These are phyloP conservation scores for Salvia rosmarinus DNA, from an alignment of 257 asterid species.

Conservation along the genomic window DNA sequence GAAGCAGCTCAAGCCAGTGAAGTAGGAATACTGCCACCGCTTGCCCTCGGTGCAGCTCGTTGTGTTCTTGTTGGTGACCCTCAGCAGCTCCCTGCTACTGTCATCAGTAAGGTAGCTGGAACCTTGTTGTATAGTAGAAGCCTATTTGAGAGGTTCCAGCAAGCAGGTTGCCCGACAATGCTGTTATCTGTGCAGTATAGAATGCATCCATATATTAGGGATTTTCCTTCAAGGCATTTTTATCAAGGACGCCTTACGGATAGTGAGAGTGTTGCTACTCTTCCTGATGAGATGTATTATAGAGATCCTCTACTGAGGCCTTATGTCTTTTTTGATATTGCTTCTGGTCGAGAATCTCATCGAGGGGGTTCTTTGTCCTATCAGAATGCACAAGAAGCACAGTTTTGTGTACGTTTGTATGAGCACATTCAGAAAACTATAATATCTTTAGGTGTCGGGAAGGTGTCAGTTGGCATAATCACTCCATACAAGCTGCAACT, in stretches of 20 bases:
- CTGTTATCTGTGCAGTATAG: constrained; percentile 91
- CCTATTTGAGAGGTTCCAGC: constrained; percentile 97
- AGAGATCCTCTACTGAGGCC: constrained; percentile 83
- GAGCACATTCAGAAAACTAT: constrained; percentile 82
- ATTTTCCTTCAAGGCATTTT: constrained; percentile 93
- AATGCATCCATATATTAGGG: constrained; percentile 96
- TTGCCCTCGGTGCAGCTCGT: constrained; percentile 97
- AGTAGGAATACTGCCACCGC: constrained; percentile 94
- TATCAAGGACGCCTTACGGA: constrained; percentile 97
- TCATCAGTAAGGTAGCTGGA: constrained; percentile 97
- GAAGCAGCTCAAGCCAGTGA: constrained; percentile 99
- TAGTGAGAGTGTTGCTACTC: constrained; percentile 80
- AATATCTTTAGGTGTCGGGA: constrained; percentile 63
- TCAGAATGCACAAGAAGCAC: constrained; percentile 95
- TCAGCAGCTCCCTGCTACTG: constrained; percentile 99
- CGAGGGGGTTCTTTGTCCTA: constrained; percentile 93
- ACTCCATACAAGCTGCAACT: constrained; percentile 97
- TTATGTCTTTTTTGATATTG: constrained; percentile 77
- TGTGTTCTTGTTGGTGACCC: constrained; percentile 99
- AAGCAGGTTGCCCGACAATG: constrained; percentile 99
- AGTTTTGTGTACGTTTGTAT: constrained; percentile 83
- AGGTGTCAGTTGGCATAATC: constrained; percentile 90
- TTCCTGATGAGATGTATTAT: constrained; percentile 77
- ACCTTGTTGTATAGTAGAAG: constrained; percentile 95
- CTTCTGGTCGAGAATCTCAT: constrained; percentile 94